phyloP scores from a whole-genome alignment of 2,329 filamentous ascomycete species.

The Coleophoma crateriformis region DNA sequence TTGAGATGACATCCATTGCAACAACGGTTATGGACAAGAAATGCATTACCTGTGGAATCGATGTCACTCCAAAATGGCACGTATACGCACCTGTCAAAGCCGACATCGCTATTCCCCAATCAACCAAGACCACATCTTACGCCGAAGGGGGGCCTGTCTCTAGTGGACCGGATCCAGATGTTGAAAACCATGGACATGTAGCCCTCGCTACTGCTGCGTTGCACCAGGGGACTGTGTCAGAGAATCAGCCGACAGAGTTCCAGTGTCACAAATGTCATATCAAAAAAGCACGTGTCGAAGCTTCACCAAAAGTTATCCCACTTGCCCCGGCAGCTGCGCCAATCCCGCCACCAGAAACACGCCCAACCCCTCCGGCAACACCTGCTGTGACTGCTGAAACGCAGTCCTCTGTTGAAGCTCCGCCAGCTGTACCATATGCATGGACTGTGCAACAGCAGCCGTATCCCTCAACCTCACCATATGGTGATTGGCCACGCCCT shows the following conservation, averaged over 20 bases:
- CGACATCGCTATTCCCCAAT: slow-evolving; percentile 1
- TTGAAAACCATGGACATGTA: slow-evolving; percentile 14
- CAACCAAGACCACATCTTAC: not conserved
- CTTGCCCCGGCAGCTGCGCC: slow-evolving; percentile 8
- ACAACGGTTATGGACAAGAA: slow-evolving; percentile 36
- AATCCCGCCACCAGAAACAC: slow-evolving; percentile 13
- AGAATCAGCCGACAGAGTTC: slow-evolving; percentile 38
- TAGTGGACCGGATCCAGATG: slow-evolving; percentile 3
- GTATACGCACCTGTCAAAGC: slow-evolving; percentile 12
- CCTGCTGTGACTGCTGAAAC: slow-evolving; percentile 18
- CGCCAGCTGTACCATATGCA: slow-evolving; percentile 10
- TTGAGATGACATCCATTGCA: slow-evolving; percentile 1
- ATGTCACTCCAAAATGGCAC: slow-evolving; percentile 74
- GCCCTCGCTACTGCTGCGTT: slow-evolving; percentile 27
- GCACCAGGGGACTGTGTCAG: slow-evolving; percentile 18
- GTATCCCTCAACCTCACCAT: slow-evolving; percentile 31
- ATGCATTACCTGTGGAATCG: slow-evolving; percentile 60
- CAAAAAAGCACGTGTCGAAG: slow-evolving; percentile 36
- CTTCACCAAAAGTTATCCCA: slow-evolving; percentile 2
- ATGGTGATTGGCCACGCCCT: slow-evolving; percentile 43
- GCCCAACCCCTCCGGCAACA: slow-evolving; percentile 18
- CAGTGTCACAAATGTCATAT: slow-evolving; percentile 72
- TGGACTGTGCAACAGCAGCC: slow-evolving; percentile 33
- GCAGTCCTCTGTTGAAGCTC: slow-evolving; percentile 19
- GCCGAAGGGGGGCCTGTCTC: slow-evolving; percentile 7